Conservation (phyloP, 257 asterid species). For the Nicotiana benthamiana region DNA sequence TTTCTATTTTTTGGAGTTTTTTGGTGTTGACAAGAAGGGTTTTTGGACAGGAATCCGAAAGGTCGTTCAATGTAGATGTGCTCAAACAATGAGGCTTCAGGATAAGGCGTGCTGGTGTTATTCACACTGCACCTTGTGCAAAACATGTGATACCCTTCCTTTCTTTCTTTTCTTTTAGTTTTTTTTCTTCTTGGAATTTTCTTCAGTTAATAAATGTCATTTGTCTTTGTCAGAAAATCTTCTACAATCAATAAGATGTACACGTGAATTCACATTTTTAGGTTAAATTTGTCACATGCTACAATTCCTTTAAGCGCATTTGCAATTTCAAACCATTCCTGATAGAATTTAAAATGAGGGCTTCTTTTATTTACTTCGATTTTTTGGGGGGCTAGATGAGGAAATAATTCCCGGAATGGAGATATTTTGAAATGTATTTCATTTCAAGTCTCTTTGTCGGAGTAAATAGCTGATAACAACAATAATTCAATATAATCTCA, state of each 20-base stretch:
- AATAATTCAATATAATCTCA: too few species aligned
- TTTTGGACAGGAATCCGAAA: neutral
- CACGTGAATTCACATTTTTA: neutral
- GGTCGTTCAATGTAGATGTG: neutral
- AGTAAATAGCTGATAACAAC: too few species aligned
- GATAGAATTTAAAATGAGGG: neutral
- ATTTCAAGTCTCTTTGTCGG: too few species aligned
- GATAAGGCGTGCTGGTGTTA: neutral
- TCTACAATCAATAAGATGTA: neutral
- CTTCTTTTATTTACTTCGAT: too few species aligned
- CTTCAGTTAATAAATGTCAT: neutral
- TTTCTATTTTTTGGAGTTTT: too few species aligned
- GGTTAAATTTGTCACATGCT: neutral
- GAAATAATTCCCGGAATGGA: too few species aligned
- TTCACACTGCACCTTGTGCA: neutral
- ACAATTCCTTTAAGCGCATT: neutral
- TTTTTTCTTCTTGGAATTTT: neutral
- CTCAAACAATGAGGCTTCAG: neutral
- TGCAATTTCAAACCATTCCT: neutral
- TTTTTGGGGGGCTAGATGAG: too few species aligned
- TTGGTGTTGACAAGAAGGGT: neutral
- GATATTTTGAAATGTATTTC: too few species aligned
- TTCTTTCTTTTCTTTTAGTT: too few species aligned
- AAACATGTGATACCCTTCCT: neutral
- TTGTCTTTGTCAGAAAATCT: neutral